These are phyloP conservation scores for Verruconis gallopava DNA, from an alignment of 2,329 filamentous ascomycete species.

Conservation along the genomic window DNA sequence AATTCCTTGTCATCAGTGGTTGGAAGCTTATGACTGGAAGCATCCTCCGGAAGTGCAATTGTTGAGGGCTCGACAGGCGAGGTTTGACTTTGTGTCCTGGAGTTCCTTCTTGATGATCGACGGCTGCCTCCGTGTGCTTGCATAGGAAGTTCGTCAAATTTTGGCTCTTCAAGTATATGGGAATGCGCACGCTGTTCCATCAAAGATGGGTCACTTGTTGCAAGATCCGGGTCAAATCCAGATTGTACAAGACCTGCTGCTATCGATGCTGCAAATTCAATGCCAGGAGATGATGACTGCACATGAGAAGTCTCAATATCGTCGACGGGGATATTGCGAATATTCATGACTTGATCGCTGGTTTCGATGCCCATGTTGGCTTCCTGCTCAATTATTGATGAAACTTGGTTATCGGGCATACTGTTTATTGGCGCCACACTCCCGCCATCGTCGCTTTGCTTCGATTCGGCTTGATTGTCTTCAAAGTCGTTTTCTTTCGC, in stretches of 20 bases:
- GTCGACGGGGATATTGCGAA: too few relatives aligned
- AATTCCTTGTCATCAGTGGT: constrained; percentile 17
- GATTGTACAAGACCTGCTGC: constrained; percentile 20
- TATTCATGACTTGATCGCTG: too few relatives aligned
- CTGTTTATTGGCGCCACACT: too few relatives aligned
- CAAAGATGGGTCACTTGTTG: constrained; percentile 22
- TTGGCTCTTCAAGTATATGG: constrained; percentile 18
- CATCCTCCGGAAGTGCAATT: not conserved
- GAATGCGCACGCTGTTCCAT: constrained; percentile 23
- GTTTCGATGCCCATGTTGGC: too few relatives aligned
- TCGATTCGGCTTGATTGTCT: too few relatives aligned
- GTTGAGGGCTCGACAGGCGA: constrained; percentile 1
- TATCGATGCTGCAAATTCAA: constrained; percentile 21
- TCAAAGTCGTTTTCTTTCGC: too few relatives aligned
- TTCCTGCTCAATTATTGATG: too few relatives aligned
- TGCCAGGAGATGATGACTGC: constrained; percentile 6
- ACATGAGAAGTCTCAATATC: too few relatives aligned
- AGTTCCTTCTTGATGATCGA: constrained; percentile 7
- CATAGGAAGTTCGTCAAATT: constrained; percentile 10
- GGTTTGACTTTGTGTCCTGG: constrained; percentile 6
- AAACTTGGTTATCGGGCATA: too few relatives aligned
- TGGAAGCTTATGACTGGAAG: constrained; percentile 2
- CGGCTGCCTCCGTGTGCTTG: constrained; percentile 5
- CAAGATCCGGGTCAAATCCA: constrained; percentile 20
- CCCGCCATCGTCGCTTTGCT: too few relatives aligned